Percentiles rank a stretch among this genome's conserved stretches.
Conservation (phyloP, 352 stramenopile genomes). For the Phytophthora aleatoria region DNA sequence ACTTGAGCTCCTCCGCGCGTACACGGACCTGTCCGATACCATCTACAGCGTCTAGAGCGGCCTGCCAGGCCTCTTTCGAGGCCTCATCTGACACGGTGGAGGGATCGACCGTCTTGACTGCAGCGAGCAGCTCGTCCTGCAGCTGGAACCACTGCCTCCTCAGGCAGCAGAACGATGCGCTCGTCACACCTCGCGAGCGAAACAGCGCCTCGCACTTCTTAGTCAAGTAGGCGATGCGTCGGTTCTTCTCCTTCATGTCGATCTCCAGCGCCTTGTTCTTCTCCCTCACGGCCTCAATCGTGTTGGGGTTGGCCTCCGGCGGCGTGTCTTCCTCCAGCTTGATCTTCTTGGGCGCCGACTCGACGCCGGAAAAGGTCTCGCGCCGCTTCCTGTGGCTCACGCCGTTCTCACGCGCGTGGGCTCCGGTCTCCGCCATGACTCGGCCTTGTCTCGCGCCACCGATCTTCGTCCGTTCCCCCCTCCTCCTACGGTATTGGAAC, state of each 20-base stretch:
- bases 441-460: conserved; percentile 9
- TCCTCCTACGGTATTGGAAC: conserved; percentile 21
- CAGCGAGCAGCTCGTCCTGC: conserved; percentile 56
- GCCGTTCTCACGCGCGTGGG: conserved; percentile 33
- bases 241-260: conserved; percentile 84
- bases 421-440: conserved; percentile 36
- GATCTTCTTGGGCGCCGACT: conserved; percentile 60
- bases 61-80: conserved; percentile 37
- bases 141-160: conserved; percentile 70
- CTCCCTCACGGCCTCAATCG: conserved; percentile 72
- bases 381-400: conserved; percentile 48
- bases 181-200: conserved; percentile 48
- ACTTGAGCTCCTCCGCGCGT: conserved; percentile 43
- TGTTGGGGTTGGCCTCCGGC: conserved; percentile 76
- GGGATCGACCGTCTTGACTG: conserved; percentile 31
- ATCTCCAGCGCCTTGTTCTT: conserved; percentile 79
- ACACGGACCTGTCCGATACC: conserved; percentile 51
- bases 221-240: conserved; percentile 68
- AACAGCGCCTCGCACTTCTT: conserved; percentile 76
- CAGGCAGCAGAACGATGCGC: conserved; percentile 61
- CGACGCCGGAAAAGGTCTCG: conserved; percentile 27
- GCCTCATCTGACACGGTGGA: conserved; percentile 18
- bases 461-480: conserved; percentile 30
- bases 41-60: conserved; percentile 42
- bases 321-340: conserved; percentile 66